phyloP scores from a whole-genome alignment of 192 early-diverging fungal species.

The Rhizophagus clarus region DNA sequence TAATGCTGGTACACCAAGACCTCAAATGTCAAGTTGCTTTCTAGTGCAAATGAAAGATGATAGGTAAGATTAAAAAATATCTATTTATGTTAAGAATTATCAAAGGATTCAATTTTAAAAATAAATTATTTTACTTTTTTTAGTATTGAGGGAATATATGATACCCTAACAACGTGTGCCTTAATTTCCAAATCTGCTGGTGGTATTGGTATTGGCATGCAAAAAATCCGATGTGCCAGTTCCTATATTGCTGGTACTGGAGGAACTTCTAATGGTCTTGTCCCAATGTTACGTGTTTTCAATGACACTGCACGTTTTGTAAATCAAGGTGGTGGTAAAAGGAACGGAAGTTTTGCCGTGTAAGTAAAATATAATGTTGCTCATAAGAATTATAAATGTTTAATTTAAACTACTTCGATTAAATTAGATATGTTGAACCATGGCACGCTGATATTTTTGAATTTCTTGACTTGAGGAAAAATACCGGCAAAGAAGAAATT shows the following conservation, averaged over 20 bases:
- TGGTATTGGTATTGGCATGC: constrained; percentile 96
- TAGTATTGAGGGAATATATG: constrained; percentile 94
- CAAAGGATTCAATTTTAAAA: no score
- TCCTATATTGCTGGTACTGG: constrained; percentile 99
- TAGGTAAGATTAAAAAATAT: constrained; percentile 39
- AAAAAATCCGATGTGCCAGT: constrained; percentile 92
- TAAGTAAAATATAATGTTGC: no score
- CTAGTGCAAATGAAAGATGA: constrained; percentile 95
- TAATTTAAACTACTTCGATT: no score
- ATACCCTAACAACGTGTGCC: constrained; percentile 95
- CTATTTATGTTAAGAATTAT: no score
- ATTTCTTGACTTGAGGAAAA: constrained; percentile 95
- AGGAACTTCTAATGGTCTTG: constrained; percentile 94
- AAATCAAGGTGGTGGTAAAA: constrained; percentile 98
- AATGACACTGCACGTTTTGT: constrained; percentile 99
- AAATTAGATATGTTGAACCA: constrained; percentile 82
- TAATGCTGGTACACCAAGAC: constrained; percentile 96
- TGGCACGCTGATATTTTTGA: constrained; percentile 99
- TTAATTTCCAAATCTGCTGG: constrained; percentile 98
- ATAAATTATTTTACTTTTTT: no score
- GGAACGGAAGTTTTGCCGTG: constrained; percentile 96
- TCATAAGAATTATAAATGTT: no score
- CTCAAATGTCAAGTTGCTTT: constrained; percentile 97
- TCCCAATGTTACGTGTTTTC: constrained; percentile 97
- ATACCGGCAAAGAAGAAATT: constrained; percentile 97